Evolutionary conservation across 345 rosid species (phyloP).

Genomic region (Syzygium oleosum): DNA sequence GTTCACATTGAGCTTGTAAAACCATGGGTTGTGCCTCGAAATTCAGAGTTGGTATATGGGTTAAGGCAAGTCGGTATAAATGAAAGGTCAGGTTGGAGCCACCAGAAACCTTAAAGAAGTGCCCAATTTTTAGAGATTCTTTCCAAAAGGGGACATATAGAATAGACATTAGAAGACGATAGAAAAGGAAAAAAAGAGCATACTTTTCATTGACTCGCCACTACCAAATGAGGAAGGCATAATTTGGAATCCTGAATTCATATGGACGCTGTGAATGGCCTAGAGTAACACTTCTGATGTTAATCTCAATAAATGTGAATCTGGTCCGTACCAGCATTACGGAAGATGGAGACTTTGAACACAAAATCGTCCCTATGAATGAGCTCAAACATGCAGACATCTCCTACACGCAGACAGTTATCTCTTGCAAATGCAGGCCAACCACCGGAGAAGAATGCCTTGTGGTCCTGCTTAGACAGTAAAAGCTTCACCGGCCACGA

Average conservation of each 20-base stretch:
- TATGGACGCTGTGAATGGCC: background rate
- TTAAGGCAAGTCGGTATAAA: background rate
- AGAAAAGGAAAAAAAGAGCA: background rate
- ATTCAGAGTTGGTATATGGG: background rate
- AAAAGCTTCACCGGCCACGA: background rate
- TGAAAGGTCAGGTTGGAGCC: background rate
- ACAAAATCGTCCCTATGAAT: background rate
- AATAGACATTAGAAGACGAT: background rate
- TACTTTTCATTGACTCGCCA: background rate
- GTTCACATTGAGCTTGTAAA: background rate
- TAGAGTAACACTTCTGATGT: background rate
- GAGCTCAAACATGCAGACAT: background rate
- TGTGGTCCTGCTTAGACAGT: background rate
- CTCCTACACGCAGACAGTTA: background rate
- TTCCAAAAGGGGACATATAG: background rate
- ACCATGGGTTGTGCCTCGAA: background rate
- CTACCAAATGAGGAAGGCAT: background rate
- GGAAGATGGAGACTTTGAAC: background rate
- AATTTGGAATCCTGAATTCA: background rate
- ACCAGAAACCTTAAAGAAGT: background rate
- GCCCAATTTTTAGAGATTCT: background rate
- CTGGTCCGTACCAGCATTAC: background rate
- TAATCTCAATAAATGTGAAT: background rate
- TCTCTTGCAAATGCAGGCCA: background rate
- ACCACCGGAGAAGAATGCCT: background rate